Conservation (phyloP, 2,329 filamentous ascomycete genomes). For the Xylaria sp. region DNA sequence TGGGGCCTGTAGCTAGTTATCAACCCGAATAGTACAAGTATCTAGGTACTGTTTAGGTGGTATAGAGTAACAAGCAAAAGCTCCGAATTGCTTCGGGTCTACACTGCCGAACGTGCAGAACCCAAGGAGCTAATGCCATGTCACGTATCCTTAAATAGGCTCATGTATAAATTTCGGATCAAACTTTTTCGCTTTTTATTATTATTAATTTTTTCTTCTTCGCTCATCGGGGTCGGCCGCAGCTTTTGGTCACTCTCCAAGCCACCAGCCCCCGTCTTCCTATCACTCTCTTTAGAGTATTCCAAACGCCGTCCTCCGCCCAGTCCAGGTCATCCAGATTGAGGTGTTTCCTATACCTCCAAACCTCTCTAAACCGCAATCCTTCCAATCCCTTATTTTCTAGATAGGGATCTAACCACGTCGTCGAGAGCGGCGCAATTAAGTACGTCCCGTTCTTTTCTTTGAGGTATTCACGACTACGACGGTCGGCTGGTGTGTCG, state of each 20-base stretch:
- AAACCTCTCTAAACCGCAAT: constrained; percentile 71
- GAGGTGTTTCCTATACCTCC: constrained; percentile 70
- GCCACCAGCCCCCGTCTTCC: constrained; percentile 65
- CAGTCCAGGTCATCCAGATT: constrained; percentile 84
- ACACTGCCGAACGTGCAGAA: neutral
- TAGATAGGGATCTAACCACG: constrained; percentile 69
- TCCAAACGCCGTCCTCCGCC: constrained; percentile 75
- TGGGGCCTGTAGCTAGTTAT: neutral
- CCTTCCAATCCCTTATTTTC: constrained; percentile 63
- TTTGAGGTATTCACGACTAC: constrained; percentile 62
- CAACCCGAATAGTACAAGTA: too few relatives aligned
- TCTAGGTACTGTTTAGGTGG: neutral
- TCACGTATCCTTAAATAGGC: neutral
- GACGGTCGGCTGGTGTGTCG: constrained; percentile 61
- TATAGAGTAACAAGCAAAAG: neutral
- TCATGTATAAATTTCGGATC: neutral
- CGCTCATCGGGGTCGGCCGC: constrained; percentile 37
- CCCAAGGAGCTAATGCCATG: neutral
- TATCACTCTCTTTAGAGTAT: constrained; percentile 70
- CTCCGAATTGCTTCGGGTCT: neutral
- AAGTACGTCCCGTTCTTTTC: constrained; percentile 70
- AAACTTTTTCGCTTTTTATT: constrained; percentile 10
- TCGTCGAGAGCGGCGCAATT: constrained; percentile 74
- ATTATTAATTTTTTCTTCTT: constrained; percentile 13
- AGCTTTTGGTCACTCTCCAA: constrained; percentile 70